phyloP scores from a whole-genome alignment of 2,329 filamentous ascomycete species.

The Sporothrix phasma region DNA sequence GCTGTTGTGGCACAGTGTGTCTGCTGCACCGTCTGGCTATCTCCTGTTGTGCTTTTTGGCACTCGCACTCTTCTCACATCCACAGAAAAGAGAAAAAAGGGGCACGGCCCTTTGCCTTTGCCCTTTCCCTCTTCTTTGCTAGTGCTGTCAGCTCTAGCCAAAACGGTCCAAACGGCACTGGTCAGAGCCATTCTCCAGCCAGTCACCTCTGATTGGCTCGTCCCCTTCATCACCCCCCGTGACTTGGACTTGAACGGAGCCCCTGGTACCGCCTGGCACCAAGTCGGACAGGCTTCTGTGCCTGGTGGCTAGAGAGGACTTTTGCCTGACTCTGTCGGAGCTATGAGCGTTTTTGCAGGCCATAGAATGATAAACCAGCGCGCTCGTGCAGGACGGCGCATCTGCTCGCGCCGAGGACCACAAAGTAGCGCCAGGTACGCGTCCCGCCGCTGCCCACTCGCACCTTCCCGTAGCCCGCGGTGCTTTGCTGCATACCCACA shows the following conservation, averaged over 20 bases:
- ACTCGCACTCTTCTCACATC: background rate
- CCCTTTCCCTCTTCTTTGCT: conserved; percentile 3
- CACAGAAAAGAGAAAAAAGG: background rate
- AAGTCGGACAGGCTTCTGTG: background rate
- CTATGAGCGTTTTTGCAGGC: too few relatives aligned
- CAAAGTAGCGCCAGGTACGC: conserved; percentile 9
- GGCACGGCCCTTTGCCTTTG: background rate
- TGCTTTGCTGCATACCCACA: background rate
- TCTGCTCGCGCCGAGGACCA: background rate
- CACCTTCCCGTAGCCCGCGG: background rate
- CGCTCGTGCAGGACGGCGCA: background rate
- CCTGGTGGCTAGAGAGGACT: conserved; percentile 7
- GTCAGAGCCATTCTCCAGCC: too few relatives aligned
- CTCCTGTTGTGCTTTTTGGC: background rate
- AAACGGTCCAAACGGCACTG: too few relatives aligned
- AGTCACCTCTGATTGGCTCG: conserved; percentile 2
- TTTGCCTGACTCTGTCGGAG: too few relatives aligned
- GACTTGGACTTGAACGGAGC: conserved; percentile 1
- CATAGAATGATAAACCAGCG: background rate
- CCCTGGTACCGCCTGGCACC: background rate
- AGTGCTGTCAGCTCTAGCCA: background rate
- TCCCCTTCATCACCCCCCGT: background rate
- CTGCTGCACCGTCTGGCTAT: background rate
- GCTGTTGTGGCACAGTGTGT: too few relatives aligned
- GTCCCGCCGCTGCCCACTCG: background rate